Conservation (phyloP, 768 basidiomycete genomes). For the Russula earlei region DNA sequence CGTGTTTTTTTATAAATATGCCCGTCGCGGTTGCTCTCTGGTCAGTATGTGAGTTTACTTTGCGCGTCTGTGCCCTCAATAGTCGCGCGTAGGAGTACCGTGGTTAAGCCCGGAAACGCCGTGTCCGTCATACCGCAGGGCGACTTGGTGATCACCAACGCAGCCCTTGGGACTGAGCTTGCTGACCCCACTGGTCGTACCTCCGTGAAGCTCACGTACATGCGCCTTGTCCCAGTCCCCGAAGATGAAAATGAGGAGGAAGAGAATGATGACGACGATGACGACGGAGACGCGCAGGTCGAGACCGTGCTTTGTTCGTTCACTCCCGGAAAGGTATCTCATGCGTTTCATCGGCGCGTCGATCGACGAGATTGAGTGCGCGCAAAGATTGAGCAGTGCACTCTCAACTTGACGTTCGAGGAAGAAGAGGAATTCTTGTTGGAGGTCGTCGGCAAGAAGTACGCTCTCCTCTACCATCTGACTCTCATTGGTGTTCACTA, state of each 20-base stretch:
- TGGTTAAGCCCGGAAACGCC: constrained; percentile 47
- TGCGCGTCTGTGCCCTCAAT: constrained; percentile 10
- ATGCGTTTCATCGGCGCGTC: not conserved
- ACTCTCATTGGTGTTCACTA: not conserved
- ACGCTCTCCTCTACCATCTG: constrained; percentile 17
- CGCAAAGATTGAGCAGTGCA: constrained; percentile 64
- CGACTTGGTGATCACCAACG: constrained; percentile 75
- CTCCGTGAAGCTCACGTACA: constrained; percentile 57
- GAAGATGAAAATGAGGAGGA: constrained; percentile 42
- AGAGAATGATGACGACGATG: constrained; percentile 24
- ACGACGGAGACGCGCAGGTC: constrained; percentile 27
- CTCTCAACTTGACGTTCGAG: constrained; percentile 61
- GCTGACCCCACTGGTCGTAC: constrained; percentile 50
- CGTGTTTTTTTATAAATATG: constrained; percentile 33
- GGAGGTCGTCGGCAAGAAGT: constrained; percentile 79
- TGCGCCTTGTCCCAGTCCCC: constrained; percentile 31
- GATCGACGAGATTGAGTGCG: not conserved
- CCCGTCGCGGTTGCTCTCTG: constrained; percentile 56
- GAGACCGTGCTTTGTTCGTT: constrained; percentile 68
- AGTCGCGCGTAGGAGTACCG: constrained; percentile 44
- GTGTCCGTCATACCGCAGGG: constrained; percentile 49
- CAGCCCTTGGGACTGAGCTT: constrained; percentile 67
- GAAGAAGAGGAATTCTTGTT: constrained; percentile 57
- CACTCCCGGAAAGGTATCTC: constrained; percentile 67
- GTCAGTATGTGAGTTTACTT: constrained; percentile 27